These are phyloP conservation scores for Calonectria pauciramosa DNA, from an alignment of 2,329 filamentous ascomycete genomes.

Conservation along the genomic window DNA sequence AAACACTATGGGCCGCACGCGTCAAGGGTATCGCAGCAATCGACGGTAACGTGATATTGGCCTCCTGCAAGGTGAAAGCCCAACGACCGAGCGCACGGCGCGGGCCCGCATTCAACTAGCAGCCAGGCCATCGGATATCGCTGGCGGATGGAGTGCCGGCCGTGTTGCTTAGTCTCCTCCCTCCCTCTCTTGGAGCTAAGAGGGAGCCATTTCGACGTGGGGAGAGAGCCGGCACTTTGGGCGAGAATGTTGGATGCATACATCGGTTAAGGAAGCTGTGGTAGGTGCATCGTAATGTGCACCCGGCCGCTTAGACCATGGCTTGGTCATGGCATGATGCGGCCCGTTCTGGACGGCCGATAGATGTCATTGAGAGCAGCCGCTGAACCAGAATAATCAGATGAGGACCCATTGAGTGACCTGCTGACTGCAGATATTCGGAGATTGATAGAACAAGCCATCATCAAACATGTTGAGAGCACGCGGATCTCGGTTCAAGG, in stretches of 20 bases:
- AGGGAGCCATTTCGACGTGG: conserved; percentile 1
- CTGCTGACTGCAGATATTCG: neutral
- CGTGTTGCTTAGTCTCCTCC: neutral
- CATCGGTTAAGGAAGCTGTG: neutral
- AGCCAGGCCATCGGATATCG: conserved; percentile 25
- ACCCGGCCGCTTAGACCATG: neutral
- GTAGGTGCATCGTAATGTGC: conserved; percentile 4
- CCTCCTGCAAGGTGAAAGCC: conserved; percentile 37
- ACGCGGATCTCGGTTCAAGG: conserved; percentile 1
- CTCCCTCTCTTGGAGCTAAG: neutral
- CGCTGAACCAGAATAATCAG: neutral
- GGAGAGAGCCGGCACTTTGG: neutral
- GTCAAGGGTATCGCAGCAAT: conserved; percentile 7
- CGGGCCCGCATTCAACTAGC: conserved; percentile 12
- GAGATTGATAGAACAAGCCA: neutral
- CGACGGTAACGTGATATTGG: conserved; percentile 42
- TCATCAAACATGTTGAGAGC: conserved; percentile 11
- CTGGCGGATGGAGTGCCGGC: conserved; percentile 19
- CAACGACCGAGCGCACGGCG: conserved; percentile 18
- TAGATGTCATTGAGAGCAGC: neutral
- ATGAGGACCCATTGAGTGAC: neutral
- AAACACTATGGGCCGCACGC: neutral
- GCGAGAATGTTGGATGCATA: neutral
- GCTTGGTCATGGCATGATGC: neutral
- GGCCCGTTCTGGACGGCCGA: neutral